These are phyloP conservation scores for Termitomyces sp. DNA, from an alignment of 768 basidiomycete species.

Conservation along the genomic window DNA sequence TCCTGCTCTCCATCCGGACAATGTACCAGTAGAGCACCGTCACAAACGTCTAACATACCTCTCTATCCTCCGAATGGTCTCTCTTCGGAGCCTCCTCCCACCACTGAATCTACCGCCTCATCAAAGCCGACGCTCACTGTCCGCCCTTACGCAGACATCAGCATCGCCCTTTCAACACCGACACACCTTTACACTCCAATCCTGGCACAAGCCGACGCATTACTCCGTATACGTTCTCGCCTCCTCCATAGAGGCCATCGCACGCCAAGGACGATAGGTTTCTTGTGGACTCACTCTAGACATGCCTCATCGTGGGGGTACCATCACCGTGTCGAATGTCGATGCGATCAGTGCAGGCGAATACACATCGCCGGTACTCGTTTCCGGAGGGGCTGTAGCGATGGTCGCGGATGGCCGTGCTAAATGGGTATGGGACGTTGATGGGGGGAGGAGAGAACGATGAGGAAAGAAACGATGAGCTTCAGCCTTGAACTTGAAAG, in stretches of 20 bases:
- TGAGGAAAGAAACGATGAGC: conserved; percentile 50
- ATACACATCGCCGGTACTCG: conserved; percentile 68
- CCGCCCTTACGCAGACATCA: conserved; percentile 73
- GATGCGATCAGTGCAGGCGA: conserved; percentile 76
- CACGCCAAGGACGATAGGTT: conserved; percentile 60
- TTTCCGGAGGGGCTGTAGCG: conserved; percentile 80
- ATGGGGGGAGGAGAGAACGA: conserved; percentile 37
- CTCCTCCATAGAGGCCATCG: conserved; percentile 55
- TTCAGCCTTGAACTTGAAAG: too few species aligned
- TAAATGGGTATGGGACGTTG: conserved; percentile 74
- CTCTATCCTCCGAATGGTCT: conserved; percentile 81
- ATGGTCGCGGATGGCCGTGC: conserved; percentile 81
- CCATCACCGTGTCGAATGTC: conserved; percentile 78
- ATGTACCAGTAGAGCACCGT: conserved; percentile 47
- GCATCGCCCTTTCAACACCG: conserved; percentile 73
- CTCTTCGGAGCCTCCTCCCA: conserved; percentile 65
- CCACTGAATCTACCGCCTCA: conserved; percentile 14
- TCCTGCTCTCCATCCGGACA: conserved; percentile 34
- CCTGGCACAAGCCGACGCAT: conserved; percentile 47
- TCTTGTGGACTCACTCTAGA: conserved; percentile 66
- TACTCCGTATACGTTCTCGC: conserved; percentile 60
- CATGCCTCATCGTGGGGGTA: conserved; percentile 74
- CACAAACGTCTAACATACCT: conserved; percentile 75
- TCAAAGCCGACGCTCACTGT: conserved; percentile 66
- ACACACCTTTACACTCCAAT: conserved; percentile 84